phyloP scores from a whole-genome alignment of 1,284 basidiomycete genomes.

The Amylostereum areolatum region DNA sequence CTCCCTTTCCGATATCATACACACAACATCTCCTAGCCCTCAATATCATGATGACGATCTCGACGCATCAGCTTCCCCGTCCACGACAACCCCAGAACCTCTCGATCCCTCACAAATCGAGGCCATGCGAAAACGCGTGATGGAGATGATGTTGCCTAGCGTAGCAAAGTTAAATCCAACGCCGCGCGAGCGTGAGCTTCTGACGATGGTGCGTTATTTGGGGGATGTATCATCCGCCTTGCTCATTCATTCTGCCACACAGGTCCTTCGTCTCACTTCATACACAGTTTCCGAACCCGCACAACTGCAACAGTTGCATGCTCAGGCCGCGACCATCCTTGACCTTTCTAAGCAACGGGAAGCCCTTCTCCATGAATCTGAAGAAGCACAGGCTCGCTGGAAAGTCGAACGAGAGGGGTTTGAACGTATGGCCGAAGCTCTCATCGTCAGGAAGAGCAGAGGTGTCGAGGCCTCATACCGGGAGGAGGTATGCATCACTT shows the following conservation, averaged over 20 bases:
- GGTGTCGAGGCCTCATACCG: constrained; percentile 25
- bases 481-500: constrained; percentile 35
- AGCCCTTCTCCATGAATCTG: constrained; percentile 40
- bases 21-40: constrained; percentile 34
- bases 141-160: constrained; percentile 16
- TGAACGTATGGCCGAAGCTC: constrained; percentile 56
- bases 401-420: constrained; percentile 54
- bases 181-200: constrained; percentile 44
- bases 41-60: constrained; percentile 7
- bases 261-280: constrained; percentile 49
- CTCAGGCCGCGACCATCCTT: constrained; percentile 57
- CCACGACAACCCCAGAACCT: constrained; percentile 23
- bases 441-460: constrained; percentile 43
- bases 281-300: constrained; percentile 29
- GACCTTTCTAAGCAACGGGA: constrained; percentile 52
- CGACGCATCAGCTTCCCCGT: constrained; percentile 1
- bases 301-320: constrained; percentile 35
- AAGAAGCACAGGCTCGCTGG: constrained; percentile 54
- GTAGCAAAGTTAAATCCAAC: constrained; percentile 14
- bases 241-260: constrained; percentile 7
- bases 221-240: too few relatives aligned
- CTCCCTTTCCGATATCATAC: constrained; percentile 35
- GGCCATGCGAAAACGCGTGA: constrained; percentile 22
- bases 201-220: constrained; percentile 44
- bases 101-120: constrained; percentile 25